These are phyloP conservation scores for Globisporangium cystogenes DNA, from an alignment of 352 stramenopile species.

Conservation along the genomic window DNA sequence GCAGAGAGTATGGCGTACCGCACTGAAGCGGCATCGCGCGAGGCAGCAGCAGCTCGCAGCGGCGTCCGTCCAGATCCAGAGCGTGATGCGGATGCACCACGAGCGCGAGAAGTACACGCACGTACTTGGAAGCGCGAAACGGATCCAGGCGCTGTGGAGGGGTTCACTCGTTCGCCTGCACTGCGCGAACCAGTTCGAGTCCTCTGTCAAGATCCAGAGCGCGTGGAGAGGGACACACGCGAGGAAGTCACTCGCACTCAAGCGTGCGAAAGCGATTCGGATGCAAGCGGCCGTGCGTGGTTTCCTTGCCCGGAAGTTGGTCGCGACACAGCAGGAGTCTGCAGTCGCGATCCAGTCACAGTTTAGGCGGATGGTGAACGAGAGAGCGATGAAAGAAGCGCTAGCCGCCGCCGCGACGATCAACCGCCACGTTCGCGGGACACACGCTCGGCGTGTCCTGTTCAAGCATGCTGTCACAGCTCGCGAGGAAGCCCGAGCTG, in stretches of 20 bases:
- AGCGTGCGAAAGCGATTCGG: constrained; percentile 16
- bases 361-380: constrained; percentile 9
- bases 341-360: constrained; percentile 21
- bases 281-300: constrained; percentile 20
- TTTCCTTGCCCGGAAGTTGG: constrained; percentile 10
- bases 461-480: not conserved
- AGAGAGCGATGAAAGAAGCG: constrained; percentile 6
- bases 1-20: constrained; percentile 17
- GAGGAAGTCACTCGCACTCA: constrained; percentile 10
- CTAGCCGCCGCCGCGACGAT: constrained; percentile 6
- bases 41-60: constrained; percentile 3
- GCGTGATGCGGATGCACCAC: constrained; percentile 17
- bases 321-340: constrained; percentile 14
- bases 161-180: constrained; percentile 11
- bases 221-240: constrained; percentile 18
- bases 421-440: constrained; percentile 6
- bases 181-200: constrained; percentile 6
- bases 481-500: too few relatives aligned
- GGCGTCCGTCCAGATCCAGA: constrained; percentile 21
- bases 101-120: constrained; percentile 12
- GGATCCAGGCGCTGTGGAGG: constrained; percentile 26
- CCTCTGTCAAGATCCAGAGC: constrained; percentile 20
- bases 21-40: constrained; percentile 8
- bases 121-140: constrained; percentile 7
- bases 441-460: not conserved